A percentile compares a stretch with the other conserved stretches of the same genome.
Evolutionary conservation across 352 stramenopile species (phyloP).

Genomic region (Phytophthora uliginosa): DNA sequence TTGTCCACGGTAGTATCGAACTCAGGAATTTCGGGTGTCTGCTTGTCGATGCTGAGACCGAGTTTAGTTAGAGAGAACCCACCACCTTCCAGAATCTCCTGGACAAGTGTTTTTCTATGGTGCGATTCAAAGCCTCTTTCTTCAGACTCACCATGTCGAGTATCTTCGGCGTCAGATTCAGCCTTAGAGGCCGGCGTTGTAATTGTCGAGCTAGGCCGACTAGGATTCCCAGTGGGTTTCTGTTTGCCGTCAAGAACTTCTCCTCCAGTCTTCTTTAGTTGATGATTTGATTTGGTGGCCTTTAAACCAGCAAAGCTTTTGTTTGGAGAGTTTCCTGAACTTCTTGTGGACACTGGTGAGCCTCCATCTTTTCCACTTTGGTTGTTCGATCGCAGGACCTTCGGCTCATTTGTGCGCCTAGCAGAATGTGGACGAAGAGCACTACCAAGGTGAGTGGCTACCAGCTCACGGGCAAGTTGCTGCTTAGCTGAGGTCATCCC

Average conservation of each 20-base stretch:
- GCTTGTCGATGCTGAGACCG: constrained; percentile 7
- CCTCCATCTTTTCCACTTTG: constrained; percentile 10
- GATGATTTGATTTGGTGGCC: constrained; percentile 14
- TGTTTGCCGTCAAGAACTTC: background rate
- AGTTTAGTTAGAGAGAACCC: constrained; percentile 15
- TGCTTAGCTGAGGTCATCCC: constrained; percentile 51
- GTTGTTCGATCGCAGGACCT: background rate
- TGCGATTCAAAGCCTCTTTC: background rate
- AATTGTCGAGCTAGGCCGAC: background rate
- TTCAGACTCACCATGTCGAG: background rate
- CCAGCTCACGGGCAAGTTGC: constrained; percentile 36
- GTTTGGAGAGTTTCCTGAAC: constrained; percentile 13
- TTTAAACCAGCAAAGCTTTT: constrained; percentile 10
- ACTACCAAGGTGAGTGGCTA: constrained; percentile 27
- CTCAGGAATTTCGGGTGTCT: background rate
- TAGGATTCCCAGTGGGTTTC: constrained; percentile 4
- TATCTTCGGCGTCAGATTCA: background rate
- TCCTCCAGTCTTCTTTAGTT: constrained; percentile 24
- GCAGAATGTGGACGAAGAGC: constrained; percentile 4
- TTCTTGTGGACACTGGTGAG: constrained; percentile 12
- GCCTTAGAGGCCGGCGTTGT: background rate
- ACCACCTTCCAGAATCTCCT: constrained; percentile 25
- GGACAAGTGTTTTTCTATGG: constrained; percentile 31
- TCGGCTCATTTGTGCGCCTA: constrained; percentile 6
- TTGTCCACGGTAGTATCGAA: background rate